Base-by-base conservation (phyloP, 1,284 basidiomycete species). In the Golubevia sp. region DNA sequence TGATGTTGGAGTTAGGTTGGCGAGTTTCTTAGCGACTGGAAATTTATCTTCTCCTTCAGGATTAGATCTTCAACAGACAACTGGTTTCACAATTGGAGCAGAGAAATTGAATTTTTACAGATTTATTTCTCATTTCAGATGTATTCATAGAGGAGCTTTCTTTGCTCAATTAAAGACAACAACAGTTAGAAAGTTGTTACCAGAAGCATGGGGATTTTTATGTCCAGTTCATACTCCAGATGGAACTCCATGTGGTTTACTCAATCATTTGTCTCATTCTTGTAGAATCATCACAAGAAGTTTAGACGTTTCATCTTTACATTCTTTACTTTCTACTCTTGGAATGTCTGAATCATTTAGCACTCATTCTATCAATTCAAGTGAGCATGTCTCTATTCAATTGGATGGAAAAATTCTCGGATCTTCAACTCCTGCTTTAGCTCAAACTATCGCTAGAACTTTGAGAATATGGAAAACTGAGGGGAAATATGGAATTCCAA, bases 101-200 rank as follows among this genome's bases (percentile, higher is more conserved):
- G 80, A 83, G 61, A 83, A 83, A 71, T 76, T 83, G 66, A 83
- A 83, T 68, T 83, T 82, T 61, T 77, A 77, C 49, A 72, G 80
- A 13, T 83, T 76, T 70, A 63, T 83, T 58, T 71, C 79, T 20
- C 80, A 83, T 64, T 83, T 83, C 80, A 72, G 80, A 44, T 77
- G 74, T 25, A 76, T 83, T n/a, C 80, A 83, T 61, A 77, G 80
- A 56, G 80, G 80, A 59, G 79, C 80, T 55, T 83, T 83, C 71
- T 83, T 83, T 60, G 80, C 80, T 63, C 79, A 83, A 53, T 75
- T 83, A 58, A 83, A 83, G 71, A 83, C 80, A 1, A 83, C 80
- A 1, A 71, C 77, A n/a, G 80, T 83, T 48, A 75, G 80, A 56
- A 83, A 83, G 74, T 71, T 83, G 54, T 66, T 83, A 11, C 80